A percentile compares a stretch with the other conserved stretches of the same genome.
These are phyloP conservation scores for Skeletonema grethae DNA, from an alignment of 108 stramenopile genomes.

Conservation along the genomic window DNA sequence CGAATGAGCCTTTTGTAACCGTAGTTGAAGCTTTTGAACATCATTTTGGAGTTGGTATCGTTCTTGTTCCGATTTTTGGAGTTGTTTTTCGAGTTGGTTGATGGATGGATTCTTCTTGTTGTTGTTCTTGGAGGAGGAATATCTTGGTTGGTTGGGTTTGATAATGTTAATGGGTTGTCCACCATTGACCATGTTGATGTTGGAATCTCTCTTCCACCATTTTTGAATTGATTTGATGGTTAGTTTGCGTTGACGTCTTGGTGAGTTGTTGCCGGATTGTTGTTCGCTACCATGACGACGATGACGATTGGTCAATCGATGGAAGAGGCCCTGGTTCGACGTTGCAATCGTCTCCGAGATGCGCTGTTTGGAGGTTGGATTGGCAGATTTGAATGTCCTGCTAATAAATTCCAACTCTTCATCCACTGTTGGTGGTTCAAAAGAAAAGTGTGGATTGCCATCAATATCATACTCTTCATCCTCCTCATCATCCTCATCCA, in stretches of 20 bases:
- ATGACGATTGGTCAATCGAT: neutral
- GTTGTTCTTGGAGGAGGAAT: slow-evolving; percentile 9
- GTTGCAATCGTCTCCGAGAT: slow-evolving; percentile 18
- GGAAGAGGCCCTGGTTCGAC: neutral
- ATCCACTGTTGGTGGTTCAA: slow-evolving; percentile 22
- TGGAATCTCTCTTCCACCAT: slow-evolving; percentile 37
- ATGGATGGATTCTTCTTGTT: slow-evolving; percentile 16
- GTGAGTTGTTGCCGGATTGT: neutral
- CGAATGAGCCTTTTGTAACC: slow-evolving; percentile 26
- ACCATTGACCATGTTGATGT: neutral
- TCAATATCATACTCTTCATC: slow-evolving; percentile 16
- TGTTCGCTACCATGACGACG: neutral
- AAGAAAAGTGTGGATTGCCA: neutral
- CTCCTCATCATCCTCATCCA: slow-evolving; percentile 16
- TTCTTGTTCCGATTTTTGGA: slow-evolving; percentile 38
- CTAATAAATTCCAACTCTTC: slow-evolving; percentile 39
- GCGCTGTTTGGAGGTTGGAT: slow-evolving; percentile 21
- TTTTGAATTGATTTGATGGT: slow-evolving; percentile 31
- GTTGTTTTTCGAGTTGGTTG: slow-evolving; percentile 25
- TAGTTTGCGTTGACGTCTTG: slow-evolving; percentile 26
- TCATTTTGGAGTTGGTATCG: slow-evolving; percentile 21
- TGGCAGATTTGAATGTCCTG: slow-evolving; percentile 27
- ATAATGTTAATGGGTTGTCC: slow-evolving; percentile 15
- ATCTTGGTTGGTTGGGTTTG: slow-evolving; percentile 10
- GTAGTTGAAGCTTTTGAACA: slow-evolving; percentile 23